Percentiles rank a stretch among this genome's conserved stretches.
Conservation (phyloP, 345 rosid species). For the Clausena lansium region DNA sequence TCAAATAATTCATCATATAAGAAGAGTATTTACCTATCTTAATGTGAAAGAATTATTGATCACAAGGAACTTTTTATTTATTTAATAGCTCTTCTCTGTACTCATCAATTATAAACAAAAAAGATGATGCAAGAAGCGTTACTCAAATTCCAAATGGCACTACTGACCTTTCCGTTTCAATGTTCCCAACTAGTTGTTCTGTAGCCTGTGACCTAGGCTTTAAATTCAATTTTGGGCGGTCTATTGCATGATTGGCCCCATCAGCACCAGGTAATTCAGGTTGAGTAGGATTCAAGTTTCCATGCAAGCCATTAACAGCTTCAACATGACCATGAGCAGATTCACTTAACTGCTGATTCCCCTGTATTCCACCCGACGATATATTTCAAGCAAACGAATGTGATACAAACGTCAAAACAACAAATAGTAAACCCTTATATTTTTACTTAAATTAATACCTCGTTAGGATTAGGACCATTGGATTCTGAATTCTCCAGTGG, state of each 20-base stretch:
- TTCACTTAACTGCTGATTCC: conserved; percentile 24
- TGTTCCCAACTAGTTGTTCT: conserved; percentile 44
- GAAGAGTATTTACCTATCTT: background rate
- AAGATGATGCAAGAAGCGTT: background rate
- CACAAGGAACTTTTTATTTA: background rate
- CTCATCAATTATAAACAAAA: background rate
- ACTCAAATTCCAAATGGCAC: background rate
- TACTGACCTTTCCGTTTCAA: conserved; percentile 62
- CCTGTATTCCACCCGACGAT: conserved; percentile 31
- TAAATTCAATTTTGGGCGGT: conserved; percentile 59
- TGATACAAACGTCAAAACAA: background rate
- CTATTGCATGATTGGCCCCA: conserved; percentile 47
- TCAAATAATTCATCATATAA: background rate
- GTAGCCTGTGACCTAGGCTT: conserved; percentile 61
- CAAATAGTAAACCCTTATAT: background rate
- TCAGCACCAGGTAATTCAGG: conserved; percentile 42
- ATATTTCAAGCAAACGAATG: conserved; percentile 15
- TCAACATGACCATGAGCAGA: conserved; percentile 29
- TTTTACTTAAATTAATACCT: conserved; percentile 30
- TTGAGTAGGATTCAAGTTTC: conserved; percentile 30
- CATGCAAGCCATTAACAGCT: conserved; percentile 27
- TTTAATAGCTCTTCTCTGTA: background rate
- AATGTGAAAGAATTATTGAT: background rate
- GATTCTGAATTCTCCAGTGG: conserved; percentile 52
- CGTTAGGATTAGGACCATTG: conserved; percentile 35